Percentiles rank a stretch among this genome's conserved stretches.
These are phyloP conservation scores for Infundibulicybe gibba DNA, from an alignment of 768 basidiomycete genomes.

Conservation along the genomic window DNA sequence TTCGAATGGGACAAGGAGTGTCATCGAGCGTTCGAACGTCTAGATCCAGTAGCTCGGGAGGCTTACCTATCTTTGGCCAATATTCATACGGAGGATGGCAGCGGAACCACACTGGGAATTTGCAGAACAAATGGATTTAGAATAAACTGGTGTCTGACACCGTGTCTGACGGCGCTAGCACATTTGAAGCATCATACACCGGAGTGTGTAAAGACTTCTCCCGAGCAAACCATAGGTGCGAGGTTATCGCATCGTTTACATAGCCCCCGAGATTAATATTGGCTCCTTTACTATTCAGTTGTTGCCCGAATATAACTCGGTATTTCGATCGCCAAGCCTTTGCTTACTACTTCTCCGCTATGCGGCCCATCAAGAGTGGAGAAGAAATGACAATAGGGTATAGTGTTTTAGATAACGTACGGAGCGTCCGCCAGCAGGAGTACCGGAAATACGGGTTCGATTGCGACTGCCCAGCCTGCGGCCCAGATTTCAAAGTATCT, in stretches of 20 bases:
- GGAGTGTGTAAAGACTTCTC: constrained; percentile 24
- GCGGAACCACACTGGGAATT: too few relatives aligned
- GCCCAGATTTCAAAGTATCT: constrained; percentile 12
- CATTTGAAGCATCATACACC: constrained; percentile 15
- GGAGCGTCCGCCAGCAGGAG: constrained; percentile 16
- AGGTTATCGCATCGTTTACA: too few relatives aligned
- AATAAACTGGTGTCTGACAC: too few relatives aligned
- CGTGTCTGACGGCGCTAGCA: too few relatives aligned
- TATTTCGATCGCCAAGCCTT: constrained; percentile 26
- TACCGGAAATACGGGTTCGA: constrained; percentile 24
- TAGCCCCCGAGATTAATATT: too few relatives aligned
- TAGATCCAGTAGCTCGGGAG: too few relatives aligned
- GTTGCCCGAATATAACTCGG: neutral
- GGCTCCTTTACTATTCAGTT: too few relatives aligned
- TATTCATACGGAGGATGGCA: too few relatives aligned
- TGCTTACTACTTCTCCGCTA: constrained; percentile 21
- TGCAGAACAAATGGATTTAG: neutral
- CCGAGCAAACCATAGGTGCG: constrained; percentile 35
- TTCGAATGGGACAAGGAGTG: too few relatives aligned
- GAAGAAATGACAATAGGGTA: constrained; percentile 28
- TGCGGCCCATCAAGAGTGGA: constrained; percentile 20
- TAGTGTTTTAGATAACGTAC: constrained; percentile 11
- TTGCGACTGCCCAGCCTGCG: constrained; percentile 23
- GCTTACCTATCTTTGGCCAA: neutral
- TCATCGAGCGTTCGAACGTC: too few relatives aligned